Conservation (phyloP, 768 basidiomycete genomes). For the Obba rivulosa region DNA sequence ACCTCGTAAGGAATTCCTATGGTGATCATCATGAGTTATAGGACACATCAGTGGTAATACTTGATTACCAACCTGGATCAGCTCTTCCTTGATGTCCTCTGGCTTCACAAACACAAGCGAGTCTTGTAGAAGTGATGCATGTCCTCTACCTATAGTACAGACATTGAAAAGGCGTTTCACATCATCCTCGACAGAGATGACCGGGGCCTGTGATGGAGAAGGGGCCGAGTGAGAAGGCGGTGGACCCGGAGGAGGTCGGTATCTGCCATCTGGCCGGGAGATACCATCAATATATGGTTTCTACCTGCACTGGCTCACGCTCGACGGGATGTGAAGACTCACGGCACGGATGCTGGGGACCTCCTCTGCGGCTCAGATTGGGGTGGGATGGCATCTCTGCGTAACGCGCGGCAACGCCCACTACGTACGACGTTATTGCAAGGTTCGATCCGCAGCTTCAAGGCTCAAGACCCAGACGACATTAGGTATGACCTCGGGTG, state of each 20-base stretch:
- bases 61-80: constrained; percentile 34
- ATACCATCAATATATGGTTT: constrained; percentile 10
- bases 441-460: too few species aligned
- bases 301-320: too few species aligned
- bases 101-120: constrained; percentile 65
- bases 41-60: constrained; percentile 13
- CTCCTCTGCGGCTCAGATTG: too few species aligned
- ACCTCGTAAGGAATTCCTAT: constrained; percentile 80
- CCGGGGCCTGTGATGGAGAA: constrained; percentile 1
- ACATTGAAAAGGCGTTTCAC: constrained; percentile 76
- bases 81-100: constrained; percentile 48
- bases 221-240: constrained; percentile 1
- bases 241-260: constrained; percentile 2
- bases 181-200: constrained; percentile 57
- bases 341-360: too few species aligned
- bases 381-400: too few species aligned
- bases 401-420: too few species aligned
- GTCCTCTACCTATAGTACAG: constrained; percentile 75
- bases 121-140: constrained; percentile 69
- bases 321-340: too few species aligned
- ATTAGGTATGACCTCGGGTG: too few species aligned
- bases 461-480: too few species aligned
- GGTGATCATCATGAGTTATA: neutral
- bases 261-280: constrained; percentile 12
- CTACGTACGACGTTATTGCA: too few species aligned